phyloP scores from a whole-genome alignment of 768 basidiomycete species.

The Amyloporia xantha region DNA sequence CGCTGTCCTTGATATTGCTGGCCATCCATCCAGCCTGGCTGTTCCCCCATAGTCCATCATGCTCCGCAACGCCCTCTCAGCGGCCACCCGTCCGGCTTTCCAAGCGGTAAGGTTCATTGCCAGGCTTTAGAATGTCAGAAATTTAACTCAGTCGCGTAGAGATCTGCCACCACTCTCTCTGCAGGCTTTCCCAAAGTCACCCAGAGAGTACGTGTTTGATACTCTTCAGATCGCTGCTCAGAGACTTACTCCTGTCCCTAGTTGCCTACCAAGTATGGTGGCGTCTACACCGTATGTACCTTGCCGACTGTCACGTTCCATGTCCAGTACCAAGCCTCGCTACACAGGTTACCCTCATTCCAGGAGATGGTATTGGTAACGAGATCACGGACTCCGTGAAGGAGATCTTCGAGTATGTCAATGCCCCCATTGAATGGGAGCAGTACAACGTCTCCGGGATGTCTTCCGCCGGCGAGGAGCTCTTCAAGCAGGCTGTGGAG shows the following conservation, averaged over 20 bases:
- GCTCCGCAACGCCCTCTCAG: conserved; percentile 60
- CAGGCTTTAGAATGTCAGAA: not conserved
- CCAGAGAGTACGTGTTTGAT: conserved; percentile 49
- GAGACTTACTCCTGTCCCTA: conserved; percentile 22
- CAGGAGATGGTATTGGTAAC: conserved; percentile 94
- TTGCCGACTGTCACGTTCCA: conserved; percentile 1
- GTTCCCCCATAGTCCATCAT: conserved; percentile 33
- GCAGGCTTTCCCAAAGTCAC: conserved; percentile 74
- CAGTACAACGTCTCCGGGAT: conserved; percentile 97
- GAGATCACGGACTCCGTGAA: conserved; percentile 99
- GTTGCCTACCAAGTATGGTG: conserved; percentile 87
- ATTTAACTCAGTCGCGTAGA: conserved; percentile 28
- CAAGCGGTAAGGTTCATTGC: conserved; percentile 45
- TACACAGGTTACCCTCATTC: conserved; percentile 86
- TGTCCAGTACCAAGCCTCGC: not conserved
- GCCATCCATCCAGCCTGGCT: conserved; percentile 1
- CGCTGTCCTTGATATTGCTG: conserved; percentile 5
- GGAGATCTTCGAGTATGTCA: conserved; percentile 95
- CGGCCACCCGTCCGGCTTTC: conserved; percentile 46
- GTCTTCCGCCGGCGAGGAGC: conserved; percentile 87
- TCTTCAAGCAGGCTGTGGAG: conserved; percentile 98
- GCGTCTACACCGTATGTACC: conserved; percentile 74
- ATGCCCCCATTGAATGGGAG: conserved; percentile 99
- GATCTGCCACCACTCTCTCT: conserved; percentile 69
- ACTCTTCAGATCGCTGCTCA: not conserved